Evolutionary conservation across 2,329 filamentous ascomycete species (phyloP), one percentile per base, ranked within the genome.

Genomic region (Ophiostoma quercus): DNA sequence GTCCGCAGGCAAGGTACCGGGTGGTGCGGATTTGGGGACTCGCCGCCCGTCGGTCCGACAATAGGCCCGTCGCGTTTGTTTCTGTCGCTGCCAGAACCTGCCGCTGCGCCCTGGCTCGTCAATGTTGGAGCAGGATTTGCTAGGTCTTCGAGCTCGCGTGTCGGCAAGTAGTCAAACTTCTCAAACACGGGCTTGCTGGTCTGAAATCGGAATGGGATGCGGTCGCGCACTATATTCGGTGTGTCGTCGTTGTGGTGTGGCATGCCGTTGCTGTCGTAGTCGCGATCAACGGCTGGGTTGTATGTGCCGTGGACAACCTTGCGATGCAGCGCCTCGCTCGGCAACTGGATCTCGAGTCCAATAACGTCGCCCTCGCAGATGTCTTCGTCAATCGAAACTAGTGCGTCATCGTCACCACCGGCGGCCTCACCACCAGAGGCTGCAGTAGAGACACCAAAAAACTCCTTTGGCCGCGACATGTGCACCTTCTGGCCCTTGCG

Each of bases 131-230:
- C 86, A 1, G 88, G 88, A 76, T 91, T 92, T 83, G 93, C 89
- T 25, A 91, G 81, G 75, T 96, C 91, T 75, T 97, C 94, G 57
- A 98, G 87, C 74, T 96, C 90, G 77, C 96, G 96, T 12, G 90
- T 90, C 0, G 92, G 84, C 74, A 94, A 91, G 78, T 96, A 96
- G 77, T 96, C 93, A 73, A 93, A 91, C 77, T 92, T 90, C 79
- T 98, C 94, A 79, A 97, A 97, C 81, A 96, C 97, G 68, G 94
- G 70, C 72, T 73, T 90, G 78, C 96, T 92, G 60, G 90, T 88
- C 79, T 97, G 97, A 82, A 96, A 96, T 11, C 94, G 89, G 74
- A 98, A 96, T 0, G 95, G 94, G 63, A 97, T 92, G 67, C 95
- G 91, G 79, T 99, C 96, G 72, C 96, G 92, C 71, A 99, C 92